Base-by-base conservation (phyloP, 306 rosid species). In the Lablab purpureus region DNA sequence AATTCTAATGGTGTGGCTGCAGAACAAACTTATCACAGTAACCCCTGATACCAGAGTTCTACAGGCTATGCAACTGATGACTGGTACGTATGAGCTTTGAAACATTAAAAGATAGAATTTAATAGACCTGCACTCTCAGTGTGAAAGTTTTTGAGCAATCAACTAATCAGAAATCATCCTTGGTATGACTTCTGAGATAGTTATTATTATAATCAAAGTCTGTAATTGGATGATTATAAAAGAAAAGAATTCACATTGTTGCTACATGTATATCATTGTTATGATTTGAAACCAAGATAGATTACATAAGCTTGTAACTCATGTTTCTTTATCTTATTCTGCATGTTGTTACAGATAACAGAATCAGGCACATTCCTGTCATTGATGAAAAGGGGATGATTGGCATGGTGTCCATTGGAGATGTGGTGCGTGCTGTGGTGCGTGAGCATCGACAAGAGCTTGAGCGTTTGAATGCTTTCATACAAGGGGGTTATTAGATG, bases 341-440 rank as follows among this genome's bases (percentile, higher is more conserved):
- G n/a, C 10, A 7, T 28, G 67, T 3, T 7, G 28, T 36, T 40
- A 8, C 86, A 93, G 99, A 96, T 12, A 96, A 93, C 47, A 90
- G 99, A 78, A 96, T 93, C 88, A 93, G 99, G 85, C 99, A 96
- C 97, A 96, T 96, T 68, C 99, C 99, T 1, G 98, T 96, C 47
- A 84, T 96, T 41, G 83, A 82, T 18, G 93, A 79, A 3, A 83
- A 67, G 34, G 97, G 82, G 59, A 96, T 96, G 99, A n/a, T 87
- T 1, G 99, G 98, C 76, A 96, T 96, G 99, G 97, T 96, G 84
- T 96, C 99, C 23, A 96, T 96, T 22, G 99, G 99, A 43, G 99
- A 96, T 9, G 99, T 96, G 47, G 99, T 96, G 80, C 96, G 99
- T 56, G 99, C 99, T 18, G 98, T 96, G 40, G 99, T 96, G 79